These are phyloP conservation scores for Omphalea diandra DNA, from an alignment of 441 rosid genomes.

Conservation along the genomic window DNA sequence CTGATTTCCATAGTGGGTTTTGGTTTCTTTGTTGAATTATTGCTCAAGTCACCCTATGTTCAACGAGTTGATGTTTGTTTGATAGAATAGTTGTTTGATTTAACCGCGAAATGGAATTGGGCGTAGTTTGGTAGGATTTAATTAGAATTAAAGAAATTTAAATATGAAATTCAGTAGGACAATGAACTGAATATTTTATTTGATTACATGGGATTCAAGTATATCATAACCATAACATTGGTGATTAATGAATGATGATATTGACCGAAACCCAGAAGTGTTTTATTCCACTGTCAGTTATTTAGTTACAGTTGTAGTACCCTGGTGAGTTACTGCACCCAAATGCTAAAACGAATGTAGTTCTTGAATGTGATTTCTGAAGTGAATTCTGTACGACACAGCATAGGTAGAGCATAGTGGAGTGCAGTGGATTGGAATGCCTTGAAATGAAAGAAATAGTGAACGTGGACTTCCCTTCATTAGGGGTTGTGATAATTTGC, in stretches of 20 bases:
- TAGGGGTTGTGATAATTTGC: not conserved
- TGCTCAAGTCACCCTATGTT: not conserved
- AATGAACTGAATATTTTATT: too few relatives aligned
- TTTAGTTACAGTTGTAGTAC: not conserved
- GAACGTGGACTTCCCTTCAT: not conserved
- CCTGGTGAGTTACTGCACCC: too few relatives aligned
- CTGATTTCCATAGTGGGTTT: constrained; percentile 2
- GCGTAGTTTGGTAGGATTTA: too few relatives aligned
- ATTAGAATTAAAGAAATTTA: too few relatives aligned
- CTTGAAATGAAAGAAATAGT: not conserved
- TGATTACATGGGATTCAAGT: too few relatives aligned
- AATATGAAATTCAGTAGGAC: too few relatives aligned
- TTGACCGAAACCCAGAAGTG: not conserved
- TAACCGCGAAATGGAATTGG: not conserved
- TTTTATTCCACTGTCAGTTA: not conserved
- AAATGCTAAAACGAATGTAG: not conserved
- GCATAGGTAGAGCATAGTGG: not conserved
- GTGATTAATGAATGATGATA: not conserved
- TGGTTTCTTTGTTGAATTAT: not conserved
- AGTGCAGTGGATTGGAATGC: not conserved
- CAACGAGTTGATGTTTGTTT: not conserved
- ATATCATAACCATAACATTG: too few relatives aligned
- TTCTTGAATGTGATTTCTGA: too few relatives aligned
- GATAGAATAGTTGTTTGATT: not conserved
- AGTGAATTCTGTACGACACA: not conserved